Evolutionary conservation across 148 eudicot genomes (phyloP).

Genomic region (Heliamphora exappendiculata): DNA sequence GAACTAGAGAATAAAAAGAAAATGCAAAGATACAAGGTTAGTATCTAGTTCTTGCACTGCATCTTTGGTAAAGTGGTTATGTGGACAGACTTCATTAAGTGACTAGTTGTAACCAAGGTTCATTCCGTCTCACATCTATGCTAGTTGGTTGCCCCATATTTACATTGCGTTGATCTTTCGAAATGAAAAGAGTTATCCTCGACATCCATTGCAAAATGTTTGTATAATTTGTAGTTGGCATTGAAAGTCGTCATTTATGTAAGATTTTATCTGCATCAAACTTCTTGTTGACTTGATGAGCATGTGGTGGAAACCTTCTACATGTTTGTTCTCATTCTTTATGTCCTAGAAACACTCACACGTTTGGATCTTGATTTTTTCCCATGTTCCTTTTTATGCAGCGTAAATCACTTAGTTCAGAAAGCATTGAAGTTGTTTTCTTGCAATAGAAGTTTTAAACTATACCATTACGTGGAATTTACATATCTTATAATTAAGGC

Average conservation of each 20-base stretch:
- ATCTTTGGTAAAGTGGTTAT: background rate
- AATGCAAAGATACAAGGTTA: constrained; percentile 56
- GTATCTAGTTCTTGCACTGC: constrained; percentile 11
- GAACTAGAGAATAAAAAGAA: constrained; percentile 58
- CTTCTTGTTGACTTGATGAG: background rate
- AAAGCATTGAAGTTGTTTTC: background rate
- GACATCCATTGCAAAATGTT: background rate
- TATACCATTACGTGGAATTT: background rate
- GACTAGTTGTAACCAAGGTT: background rate
- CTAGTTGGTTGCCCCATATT: background rate
- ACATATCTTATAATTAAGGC: background rate
- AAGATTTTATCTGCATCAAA: background rate
- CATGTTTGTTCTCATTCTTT: constrained; percentile 2
- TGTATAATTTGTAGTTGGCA: background rate
- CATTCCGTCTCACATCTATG: background rate
- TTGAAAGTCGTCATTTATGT: background rate
- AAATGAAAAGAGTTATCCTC: background rate
- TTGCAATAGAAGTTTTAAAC: background rate
- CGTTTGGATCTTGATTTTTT: background rate
- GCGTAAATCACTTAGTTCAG: background rate
- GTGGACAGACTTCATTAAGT: background rate
- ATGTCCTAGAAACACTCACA: constrained; percentile 3
- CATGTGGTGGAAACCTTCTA: background rate
- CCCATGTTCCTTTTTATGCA: background rate
- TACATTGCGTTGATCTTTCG: background rate